These are phyloP conservation scores for Xylaria sp. DNA, from an alignment of 2,329 filamentous ascomycete genomes.

Conservation along the genomic window DNA sequence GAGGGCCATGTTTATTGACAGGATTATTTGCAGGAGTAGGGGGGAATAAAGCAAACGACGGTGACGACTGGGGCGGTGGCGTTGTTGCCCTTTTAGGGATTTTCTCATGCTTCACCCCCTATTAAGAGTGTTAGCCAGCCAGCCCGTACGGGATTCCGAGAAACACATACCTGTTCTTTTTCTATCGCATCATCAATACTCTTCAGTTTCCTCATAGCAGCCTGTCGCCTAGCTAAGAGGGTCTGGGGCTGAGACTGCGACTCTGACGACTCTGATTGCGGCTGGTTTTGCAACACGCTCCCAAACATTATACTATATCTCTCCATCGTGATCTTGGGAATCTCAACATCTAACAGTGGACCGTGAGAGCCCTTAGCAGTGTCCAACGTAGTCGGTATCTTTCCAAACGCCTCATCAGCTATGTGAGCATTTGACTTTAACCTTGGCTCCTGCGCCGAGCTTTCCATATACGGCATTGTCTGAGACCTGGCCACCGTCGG, in stretches of 20 bases:
- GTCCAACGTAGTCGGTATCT: slow-evolving; percentile 30
- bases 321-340: slow-evolving; percentile 80
- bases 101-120: slow-evolving; percentile 20
- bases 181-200: slow-evolving; percentile 51
- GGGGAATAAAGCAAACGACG: slow-evolving; percentile 51
- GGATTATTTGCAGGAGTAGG: slow-evolving; percentile 36
- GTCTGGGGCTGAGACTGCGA: slow-evolving; percentile 36
- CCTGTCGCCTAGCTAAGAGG: slow-evolving; percentile 60
- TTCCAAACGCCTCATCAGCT: slow-evolving; percentile 32
- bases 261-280: too few species aligned
- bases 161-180: slow-evolving; percentile 41
- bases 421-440: slow-evolving; percentile 14
- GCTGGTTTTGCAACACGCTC: slow-evolving; percentile 56
- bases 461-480: slow-evolving; percentile 41
- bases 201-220: slow-evolving; percentile 60
- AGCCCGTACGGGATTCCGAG: not conserved
- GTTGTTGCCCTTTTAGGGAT: slow-evolving; percentile 50
- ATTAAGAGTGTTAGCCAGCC: slow-evolving; percentile 16
- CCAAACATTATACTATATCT: slow-evolving; percentile 95
- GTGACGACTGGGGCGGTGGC: slow-evolving; percentile 55
- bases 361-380: slow-evolving; percentile 17
- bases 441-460: slow-evolving; percentile 15
- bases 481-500: slow-evolving; percentile 48
- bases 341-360: slow-evolving; percentile 70
- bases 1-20: slow-evolving; percentile 23